Base-by-base conservation (phyloP, 2,329 filamentous ascomycete species). In the Neoarthrinium moseri region DNA sequence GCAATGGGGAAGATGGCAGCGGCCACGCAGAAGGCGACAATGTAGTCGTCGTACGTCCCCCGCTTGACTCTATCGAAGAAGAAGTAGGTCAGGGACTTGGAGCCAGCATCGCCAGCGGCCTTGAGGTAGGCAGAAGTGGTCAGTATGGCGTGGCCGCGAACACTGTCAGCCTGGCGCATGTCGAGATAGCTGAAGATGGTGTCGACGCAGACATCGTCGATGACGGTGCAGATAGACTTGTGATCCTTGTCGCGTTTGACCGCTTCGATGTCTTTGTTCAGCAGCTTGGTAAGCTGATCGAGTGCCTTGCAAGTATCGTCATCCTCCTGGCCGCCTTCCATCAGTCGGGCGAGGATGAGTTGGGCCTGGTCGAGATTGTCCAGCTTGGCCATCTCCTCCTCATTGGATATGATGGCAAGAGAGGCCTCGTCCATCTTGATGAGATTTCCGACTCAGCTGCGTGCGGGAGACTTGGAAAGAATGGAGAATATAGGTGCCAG, bases 11-110 rank as follows among this genome's bases (percentile, higher is more conserved):
- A 99, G 7, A 95, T 81, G 18, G 85, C 83, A 2, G 91, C 83
- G 5, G 91, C 90, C n/a, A 91, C 91, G 43, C 91, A 97, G 64
- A 96, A 97, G 5, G 91, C 91, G 40, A 94, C 77, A 45, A 96
- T 89, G 54, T 95, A 82, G 65, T 95, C 89, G 58, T 96, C 91
- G 52, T 91, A 89, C 20, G 87, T 92, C 43, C 84, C 84, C 52
- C 86, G 83, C 54, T 79, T 71, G 13, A 95, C 75, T 43, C 86
- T 83, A 13, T 80, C 73, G 44, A 84, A 84, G 62, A 96, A 87
- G 63, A 94, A 92, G 5, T 79, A 78, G 5, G 81, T 80, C 40
- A 96, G 80, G 53, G 84, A 79, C 53, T 81, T 75, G 53, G 83
- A 77, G 4, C 90, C 89, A 6, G 80, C 77, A 11, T 91, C 81